phyloP scores from a whole-genome alignment of 108 stramenopile species.

The Schizochytrium sp. region DNA sequence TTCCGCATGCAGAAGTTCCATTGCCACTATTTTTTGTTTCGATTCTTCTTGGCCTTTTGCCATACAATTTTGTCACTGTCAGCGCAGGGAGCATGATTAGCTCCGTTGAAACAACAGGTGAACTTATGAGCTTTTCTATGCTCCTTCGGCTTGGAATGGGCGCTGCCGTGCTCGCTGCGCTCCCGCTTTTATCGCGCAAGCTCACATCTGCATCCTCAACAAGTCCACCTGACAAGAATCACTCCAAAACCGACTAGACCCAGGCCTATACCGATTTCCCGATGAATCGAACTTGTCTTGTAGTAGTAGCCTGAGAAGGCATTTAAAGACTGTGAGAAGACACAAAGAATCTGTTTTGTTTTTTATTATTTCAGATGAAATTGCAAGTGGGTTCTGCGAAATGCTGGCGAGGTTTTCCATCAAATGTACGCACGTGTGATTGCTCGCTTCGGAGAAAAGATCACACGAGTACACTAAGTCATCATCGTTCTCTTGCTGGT shows the following conservation, averaged over 20 bases:
- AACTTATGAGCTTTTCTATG: background rate
- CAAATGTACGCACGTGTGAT: no score
- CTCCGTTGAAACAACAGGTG: background rate
- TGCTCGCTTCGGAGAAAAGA: no score
- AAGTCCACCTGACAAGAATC: no score
- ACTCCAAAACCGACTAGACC: no score
- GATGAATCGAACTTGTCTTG: no score
- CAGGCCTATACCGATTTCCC: no score
- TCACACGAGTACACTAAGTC: no score
- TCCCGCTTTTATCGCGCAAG: no score
- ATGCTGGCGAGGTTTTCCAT: background rate
- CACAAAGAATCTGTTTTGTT: background rate
- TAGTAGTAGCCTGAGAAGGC: background rate
- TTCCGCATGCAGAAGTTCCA: background rate
- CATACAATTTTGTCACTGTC: background rate
- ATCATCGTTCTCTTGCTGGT: no score
- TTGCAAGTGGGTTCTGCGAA: background rate
- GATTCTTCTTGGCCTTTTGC: background rate
- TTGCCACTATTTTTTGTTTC: background rate
- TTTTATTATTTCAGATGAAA: no score
- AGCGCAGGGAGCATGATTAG: background rate
- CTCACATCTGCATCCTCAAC: no score
- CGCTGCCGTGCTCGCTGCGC: background rate
- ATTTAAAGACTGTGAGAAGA: background rate
- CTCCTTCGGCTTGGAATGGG: background rate